Conservation (phyloP, 345 rosid species). For the Eutrema japonicum region DNA sequence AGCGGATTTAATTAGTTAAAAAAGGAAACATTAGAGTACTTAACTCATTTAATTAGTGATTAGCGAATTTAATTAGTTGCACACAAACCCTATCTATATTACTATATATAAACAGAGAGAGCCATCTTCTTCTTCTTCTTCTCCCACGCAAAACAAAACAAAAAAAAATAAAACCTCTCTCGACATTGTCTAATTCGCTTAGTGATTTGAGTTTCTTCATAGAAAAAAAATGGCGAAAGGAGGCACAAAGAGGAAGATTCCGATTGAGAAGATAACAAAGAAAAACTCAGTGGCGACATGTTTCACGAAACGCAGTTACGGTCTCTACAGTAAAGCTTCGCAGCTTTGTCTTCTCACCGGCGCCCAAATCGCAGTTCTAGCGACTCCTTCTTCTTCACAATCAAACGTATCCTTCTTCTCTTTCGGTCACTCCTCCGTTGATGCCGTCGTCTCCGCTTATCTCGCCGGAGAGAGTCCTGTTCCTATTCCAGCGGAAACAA, state of each 20-base stretch:
- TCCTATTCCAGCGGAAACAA: background rate
- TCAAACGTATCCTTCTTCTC: conserved; percentile 15
- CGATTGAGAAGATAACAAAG: background rate
- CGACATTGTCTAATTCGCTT: background rate
- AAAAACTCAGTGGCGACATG: background rate
- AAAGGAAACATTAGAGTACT: no score
- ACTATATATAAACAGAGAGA: no score
- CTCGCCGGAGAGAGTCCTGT: background rate
- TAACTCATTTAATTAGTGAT: no score
- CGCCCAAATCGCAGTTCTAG: conserved; percentile 6
- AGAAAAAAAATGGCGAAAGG: background rate
- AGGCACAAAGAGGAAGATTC: conserved; percentile 21
- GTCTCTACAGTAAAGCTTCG: conserved; percentile 27
- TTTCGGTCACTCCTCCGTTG: conserved; percentile 24
- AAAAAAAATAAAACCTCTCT: no score
- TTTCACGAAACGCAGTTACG: conserved; percentile 10
- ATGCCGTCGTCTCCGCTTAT: conserved; percentile 1
- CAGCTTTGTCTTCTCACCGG: conserved; percentile 22
- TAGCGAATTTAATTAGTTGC: no score
- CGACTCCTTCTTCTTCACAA: conserved; percentile 1
- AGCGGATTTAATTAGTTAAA: no score
- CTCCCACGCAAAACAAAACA: no score
- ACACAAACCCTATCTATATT: no score
- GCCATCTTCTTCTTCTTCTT: no score
- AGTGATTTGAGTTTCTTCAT: background rate